Base-by-base conservation (phyloP, 2,329 filamentous ascomycete species). In the Aspergillus neotritici region DNA sequence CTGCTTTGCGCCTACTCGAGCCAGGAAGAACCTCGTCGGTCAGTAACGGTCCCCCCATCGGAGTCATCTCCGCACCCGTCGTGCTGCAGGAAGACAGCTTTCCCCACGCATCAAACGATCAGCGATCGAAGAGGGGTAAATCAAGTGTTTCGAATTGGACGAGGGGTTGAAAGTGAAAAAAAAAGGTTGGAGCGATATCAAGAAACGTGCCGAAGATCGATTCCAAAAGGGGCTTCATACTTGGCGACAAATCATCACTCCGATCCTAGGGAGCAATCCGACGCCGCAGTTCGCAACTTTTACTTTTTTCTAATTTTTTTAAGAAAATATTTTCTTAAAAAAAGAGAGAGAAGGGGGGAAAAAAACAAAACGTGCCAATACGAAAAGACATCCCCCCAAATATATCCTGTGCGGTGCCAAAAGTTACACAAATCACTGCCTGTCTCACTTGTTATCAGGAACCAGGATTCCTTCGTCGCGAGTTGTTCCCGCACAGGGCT, bases 401-500 rank as follows among this genome's bases (percentile, higher is more conserved):
- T 8, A 25, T 25, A 25, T 3, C 7, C 21, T 25, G 21, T 41
- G 42, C 43, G 28, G 34, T 45, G 43, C 41, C 40, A 41, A 46
- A 46, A 46, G 50, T 57, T 56, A 52, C 52, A 55, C 55, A 43
- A 44, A 40, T 44, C 48, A 42, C 45, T 51, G 39, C 46, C 45
- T 46, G 41, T 54, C 41, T 48, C 46, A 47, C 49, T 52, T 52
- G 49, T 47, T 55, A 49, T 56, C 51, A 50, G 54, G 49, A 48
- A 56, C 49, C 47, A 40, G 44, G 41, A 45, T 28, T 31, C 17
- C 47, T 48, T 53, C 49, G 41, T 49, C 56, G 54, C 58, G 61
- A 62, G 56, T 55, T 55, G 64, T 63, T 66, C 63, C 66, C 64
- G 51, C 63, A 62, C 53, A 68, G 66, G 57, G 63, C 62, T 61